phyloP scores from a whole-genome alignment of 192 early-diverging fungal genomes.

The Podila epicladia region DNA sequence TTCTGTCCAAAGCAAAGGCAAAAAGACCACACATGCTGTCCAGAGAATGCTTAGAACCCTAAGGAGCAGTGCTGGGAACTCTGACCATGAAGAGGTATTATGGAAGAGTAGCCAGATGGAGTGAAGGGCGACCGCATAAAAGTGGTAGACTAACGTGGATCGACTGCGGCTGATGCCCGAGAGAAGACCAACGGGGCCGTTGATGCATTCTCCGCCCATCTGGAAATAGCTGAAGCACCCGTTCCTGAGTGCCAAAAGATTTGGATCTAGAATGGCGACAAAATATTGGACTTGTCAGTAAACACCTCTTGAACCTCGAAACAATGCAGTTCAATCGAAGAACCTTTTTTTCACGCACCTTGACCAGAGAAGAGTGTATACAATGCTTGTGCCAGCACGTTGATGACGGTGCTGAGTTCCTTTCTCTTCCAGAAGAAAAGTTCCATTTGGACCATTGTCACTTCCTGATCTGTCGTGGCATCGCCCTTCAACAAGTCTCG shows the following conservation, averaged over 20 bases:
- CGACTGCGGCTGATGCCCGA: constrained; percentile 86
- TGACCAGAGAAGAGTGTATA: constrained; percentile 88
- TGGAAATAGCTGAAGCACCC: constrained; percentile 91
- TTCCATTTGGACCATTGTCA: constrained; percentile 64
- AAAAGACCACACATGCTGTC: constrained; percentile 53
- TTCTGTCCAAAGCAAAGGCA: constrained; percentile 63
- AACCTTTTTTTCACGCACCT: constrained; percentile 52
- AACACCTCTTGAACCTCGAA: neutral
- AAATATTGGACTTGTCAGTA: neutral
- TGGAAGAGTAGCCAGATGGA: constrained; percentile 65
- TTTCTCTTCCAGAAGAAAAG: constrained; percentile 81
- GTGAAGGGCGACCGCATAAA: constrained; percentile 91
- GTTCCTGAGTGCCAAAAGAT: constrained; percentile 78
- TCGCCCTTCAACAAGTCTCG: constrained; percentile 63
- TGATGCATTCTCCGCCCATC: constrained; percentile 82
- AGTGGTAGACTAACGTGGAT: constrained; percentile 83
- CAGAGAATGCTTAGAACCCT: constrained; percentile 57
- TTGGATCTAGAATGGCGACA: constrained; percentile 59
- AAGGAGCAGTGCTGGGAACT: constrained; percentile 58
- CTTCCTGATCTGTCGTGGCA: constrained; percentile 58
- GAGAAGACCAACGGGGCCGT: constrained; percentile 85
- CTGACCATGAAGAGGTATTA: constrained; percentile 51
- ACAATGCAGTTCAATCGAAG: too few species aligned
- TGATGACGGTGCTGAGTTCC: constrained; percentile 78
- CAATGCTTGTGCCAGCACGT: constrained; percentile 93